Evolutionary conservation across 345 rosid species (phyloP).

Genomic region (Hibiscus trionum): DNA sequence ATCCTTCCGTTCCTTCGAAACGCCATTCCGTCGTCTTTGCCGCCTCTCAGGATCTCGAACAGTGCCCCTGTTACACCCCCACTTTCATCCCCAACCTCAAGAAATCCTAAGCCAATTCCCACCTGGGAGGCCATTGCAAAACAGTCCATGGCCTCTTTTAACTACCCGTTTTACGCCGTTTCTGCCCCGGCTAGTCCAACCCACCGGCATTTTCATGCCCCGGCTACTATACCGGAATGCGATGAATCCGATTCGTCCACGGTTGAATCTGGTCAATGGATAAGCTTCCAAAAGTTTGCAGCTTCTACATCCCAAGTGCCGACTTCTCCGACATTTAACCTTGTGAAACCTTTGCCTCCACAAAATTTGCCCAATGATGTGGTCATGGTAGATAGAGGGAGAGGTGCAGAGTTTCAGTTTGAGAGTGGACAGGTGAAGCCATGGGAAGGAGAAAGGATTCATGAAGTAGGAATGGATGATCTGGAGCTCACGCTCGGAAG

Average conservation of each 20-base stretch:
- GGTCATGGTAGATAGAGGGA: neutral
- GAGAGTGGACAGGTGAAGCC: neutral
- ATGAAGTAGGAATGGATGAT: neutral
- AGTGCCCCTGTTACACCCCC: neutral
- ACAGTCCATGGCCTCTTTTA: neutral
- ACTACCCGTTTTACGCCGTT: neutral
- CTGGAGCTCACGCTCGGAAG: neutral
- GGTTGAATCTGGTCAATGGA: slow-evolving; percentile 3
- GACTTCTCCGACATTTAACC: neutral
- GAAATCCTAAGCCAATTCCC: neutral
- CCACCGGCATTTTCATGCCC: neutral
- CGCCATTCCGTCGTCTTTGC: neutral
- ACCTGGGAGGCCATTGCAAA: neutral
- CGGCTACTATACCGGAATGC: neutral
- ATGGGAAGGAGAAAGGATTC: slow-evolving; percentile 2
- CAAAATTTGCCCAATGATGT: neutral
- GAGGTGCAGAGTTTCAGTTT: neutral
- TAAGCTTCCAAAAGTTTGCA: neutral
- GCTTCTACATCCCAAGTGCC: neutral
- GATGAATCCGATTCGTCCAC: neutral
- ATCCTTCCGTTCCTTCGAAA: neutral
- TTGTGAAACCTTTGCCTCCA: neutral
- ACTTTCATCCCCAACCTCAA: neutral
- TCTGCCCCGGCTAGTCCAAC: slow-evolving; percentile 1
- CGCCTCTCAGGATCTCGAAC: neutral